Percentiles rank a stretch among this genome's conserved stretches.
Evolutionary conservation across 2,329 filamentous ascomycete species (phyloP).

Genomic region (Aspergillus ochraceus): DNA sequence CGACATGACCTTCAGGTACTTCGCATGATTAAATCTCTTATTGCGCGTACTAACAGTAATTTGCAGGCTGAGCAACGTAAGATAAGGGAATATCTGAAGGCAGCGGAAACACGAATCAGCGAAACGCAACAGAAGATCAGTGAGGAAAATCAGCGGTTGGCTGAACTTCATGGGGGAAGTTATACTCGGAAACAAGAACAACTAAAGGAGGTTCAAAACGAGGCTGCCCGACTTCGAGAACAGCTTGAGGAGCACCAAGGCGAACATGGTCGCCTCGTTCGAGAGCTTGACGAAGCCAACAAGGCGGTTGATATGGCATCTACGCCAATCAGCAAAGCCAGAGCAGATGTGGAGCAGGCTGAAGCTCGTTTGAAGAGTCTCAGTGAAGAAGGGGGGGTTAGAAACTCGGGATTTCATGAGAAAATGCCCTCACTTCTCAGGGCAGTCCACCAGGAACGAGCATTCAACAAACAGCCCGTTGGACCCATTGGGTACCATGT

Average conservation of each 20-base stretch:
- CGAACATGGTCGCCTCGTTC: conserved; percentile 35
- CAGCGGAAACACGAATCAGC: conserved; percentile 47
- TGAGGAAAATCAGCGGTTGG: conserved; percentile 57
- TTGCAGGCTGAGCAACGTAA: conserved; percentile 65
- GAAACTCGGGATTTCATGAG: conserved; percentile 63
- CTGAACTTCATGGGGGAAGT: conserved; percentile 68
- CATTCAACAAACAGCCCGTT: conserved; percentile 71
- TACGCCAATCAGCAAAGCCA: conserved; percentile 45
- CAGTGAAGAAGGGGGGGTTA: conserved; percentile 57
- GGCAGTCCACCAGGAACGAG: conserved; percentile 67
- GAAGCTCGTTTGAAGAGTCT: conserved; percentile 55
- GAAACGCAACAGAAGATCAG: conserved; percentile 48
- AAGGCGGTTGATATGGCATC: conserved; percentile 25
- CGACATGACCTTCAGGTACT: conserved; percentile 54
- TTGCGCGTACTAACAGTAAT: conserved; percentile 14
- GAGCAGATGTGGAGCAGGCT: conserved; percentile 55
- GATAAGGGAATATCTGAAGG: conserved; percentile 60
- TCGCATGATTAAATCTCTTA: neutral
- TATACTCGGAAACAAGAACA: conserved; percentile 62
- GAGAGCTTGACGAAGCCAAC: conserved; percentile 36
- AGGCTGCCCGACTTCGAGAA: conserved; percentile 46
- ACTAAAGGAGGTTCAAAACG: conserved; percentile 58
- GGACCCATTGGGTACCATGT: conserved; percentile 82
- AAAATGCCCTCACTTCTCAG: conserved; percentile 64
- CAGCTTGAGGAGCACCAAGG: conserved; percentile 44